Base-by-base conservation (phyloP, 768 basidiomycete species). In the Tylopilus balloui region DNA sequence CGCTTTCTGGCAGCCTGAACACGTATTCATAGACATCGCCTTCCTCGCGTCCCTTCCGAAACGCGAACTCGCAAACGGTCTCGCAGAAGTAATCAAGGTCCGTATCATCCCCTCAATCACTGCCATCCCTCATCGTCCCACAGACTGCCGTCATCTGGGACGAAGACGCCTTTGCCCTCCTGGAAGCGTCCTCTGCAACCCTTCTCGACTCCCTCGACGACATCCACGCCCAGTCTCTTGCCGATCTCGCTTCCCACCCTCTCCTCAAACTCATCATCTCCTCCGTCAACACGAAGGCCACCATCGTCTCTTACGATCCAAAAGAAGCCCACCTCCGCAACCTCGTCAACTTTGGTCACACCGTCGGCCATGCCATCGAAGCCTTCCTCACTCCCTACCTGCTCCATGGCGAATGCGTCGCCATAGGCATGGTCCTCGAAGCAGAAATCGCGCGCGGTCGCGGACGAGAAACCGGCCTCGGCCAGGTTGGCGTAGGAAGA, bases 71-170 rank as follows among this genome's bases (percentile, higher is more conserved):
- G 88, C 91, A n/a, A 98, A 98, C 61, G 95, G 96, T 31, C 95
- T 99, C 88, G 95, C 96, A 1, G 95, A 99, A 67, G 87, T 97
- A 3, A 84, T 98, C 64, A 99, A 99, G 81, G 93, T 91, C 48
- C 51, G 75, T 67, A 11, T 19, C 31, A 10, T 25, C 38, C 43
- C 28, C 28, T n/a, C 27, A 32, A 37, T 51, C 35, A 0, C 52
- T 32, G 8, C 47, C 4, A 1, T 3, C 13, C 17, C 50, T 61
- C 25, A 57, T 23, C 17, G 20, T 13, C 35, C 14, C 44, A 7
- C 63, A 95, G 95, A 99, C 96, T 21, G 95, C 96, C 6, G 96
- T 94, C n/a, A 98, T 98, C 61, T 97, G 95, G 95, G 83, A 91
- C 67, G 93, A 91, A 59, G 69, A 73, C 54, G 92, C 94, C 61